Percentiles rank a stretch among this genome's conserved stretches.
Conservation (phyloP, 2,329 filamentous ascomycete species). For the Chaetomiaceae sp. region DNA sequence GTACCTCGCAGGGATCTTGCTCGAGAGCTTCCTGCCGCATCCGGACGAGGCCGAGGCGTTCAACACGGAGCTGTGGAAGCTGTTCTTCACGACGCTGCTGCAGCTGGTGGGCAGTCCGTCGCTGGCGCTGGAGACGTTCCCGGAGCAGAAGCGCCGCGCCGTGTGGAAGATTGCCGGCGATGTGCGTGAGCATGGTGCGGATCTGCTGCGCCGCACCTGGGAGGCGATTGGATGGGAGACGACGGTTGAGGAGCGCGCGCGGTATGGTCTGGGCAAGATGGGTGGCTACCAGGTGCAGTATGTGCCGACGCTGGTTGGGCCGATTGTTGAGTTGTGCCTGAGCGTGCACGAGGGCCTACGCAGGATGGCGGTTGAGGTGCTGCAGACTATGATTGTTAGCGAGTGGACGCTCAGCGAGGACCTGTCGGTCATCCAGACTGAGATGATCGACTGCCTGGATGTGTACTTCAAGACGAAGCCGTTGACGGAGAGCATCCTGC, state of each 20-base stretch:
- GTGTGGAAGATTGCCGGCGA: constrained; percentile 99
- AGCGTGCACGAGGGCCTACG: constrained; percentile 91
- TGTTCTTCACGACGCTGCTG: constrained; percentile 83
- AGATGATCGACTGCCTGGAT: constrained; percentile 93
- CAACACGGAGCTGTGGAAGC: constrained; percentile 88
- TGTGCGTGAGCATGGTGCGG: constrained; percentile 84
- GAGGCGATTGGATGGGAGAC: constrained; percentile 97
- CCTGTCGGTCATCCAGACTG: constrained; percentile 82
- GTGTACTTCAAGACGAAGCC: constrained; percentile 82
- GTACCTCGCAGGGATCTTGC: constrained; percentile 70
- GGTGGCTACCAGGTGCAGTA: constrained; percentile 98
- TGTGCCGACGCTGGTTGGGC: constrained; percentile 82
- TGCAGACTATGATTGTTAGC: constrained; percentile 97
- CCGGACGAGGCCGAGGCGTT: constrained; percentile 89
- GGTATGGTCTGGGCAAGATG: constrained; percentile 75
- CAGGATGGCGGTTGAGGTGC: constrained; percentile 81
- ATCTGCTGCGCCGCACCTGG: constrained; percentile 79
- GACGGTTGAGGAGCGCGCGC: constrained; percentile 65
- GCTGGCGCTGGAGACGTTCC: constrained; percentile 88
- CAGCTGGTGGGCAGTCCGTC: constrained; percentile 85
- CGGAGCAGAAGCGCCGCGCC: constrained; percentile 89
- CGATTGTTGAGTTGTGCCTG: constrained; percentile 87
- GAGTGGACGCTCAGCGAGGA: constrained; percentile 97
- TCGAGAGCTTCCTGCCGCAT: constrained; percentile 78
- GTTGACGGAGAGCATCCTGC: constrained; percentile 79